These are phyloP conservation scores for Podila verticillata DNA, from an alignment of 192 early-diverging fungal species.

Conservation along the genomic window DNA sequence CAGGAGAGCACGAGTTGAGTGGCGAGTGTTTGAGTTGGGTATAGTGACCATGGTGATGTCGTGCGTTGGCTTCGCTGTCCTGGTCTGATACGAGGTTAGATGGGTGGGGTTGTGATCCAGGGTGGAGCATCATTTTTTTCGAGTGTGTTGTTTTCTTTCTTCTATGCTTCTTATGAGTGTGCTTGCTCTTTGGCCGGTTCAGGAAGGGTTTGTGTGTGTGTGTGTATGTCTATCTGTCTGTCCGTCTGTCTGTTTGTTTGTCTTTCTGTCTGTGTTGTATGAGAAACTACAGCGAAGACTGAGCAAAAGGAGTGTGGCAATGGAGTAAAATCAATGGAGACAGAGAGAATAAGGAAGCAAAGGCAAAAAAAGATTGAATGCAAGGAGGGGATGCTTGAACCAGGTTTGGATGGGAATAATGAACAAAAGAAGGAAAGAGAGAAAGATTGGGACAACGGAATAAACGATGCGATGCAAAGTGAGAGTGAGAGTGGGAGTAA, in stretches of 20 bases:
- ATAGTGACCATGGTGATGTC: neutral
- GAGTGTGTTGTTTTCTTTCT: neutral
- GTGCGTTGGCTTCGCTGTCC: neutral
- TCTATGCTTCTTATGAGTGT: neutral
- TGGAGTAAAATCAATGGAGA: neutral
- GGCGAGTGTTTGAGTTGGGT: neutral
- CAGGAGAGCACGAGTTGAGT: neutral
- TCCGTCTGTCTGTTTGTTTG: too few relatives aligned
- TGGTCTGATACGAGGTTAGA: too few relatives aligned
- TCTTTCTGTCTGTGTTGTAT: neutral
- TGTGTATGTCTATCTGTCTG: too few relatives aligned
- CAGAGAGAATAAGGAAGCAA: neutral
- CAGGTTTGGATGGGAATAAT: neutral
- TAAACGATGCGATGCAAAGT: neutral
- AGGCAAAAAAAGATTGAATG: too few relatives aligned
- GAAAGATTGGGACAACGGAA: neutral
- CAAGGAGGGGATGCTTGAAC: neutral
- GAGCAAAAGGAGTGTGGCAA: neutral
- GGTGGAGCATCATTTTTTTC: constrained; percentile 47
- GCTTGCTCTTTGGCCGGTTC: too few relatives aligned
- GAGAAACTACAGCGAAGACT: neutral
- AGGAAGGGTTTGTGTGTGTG: too few relatives aligned
- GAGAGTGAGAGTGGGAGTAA: neutral
- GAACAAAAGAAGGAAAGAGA: neutral
- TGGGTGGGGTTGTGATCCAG: constrained; percentile 17